Evolutionary conservation across 805 yeast genomes (phyloP).

Genomic region (Spathaspora gorwiae): DNA sequence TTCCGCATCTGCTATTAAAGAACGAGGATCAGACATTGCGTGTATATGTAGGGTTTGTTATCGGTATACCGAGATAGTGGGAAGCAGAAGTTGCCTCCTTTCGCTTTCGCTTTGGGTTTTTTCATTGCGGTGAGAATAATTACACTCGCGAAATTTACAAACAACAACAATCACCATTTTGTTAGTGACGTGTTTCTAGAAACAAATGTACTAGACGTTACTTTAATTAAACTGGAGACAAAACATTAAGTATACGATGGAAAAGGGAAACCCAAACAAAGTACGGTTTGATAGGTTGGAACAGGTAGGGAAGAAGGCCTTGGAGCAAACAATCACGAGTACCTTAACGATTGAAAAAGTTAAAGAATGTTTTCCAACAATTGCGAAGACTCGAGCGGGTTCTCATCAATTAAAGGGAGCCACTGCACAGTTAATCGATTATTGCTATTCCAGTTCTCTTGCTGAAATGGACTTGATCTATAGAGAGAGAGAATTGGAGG

Average conservation of each 20-base stretch:
- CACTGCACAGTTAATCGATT: constrained; percentile 46
- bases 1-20: constrained; percentile 41
- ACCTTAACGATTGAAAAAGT: constrained; percentile 49
- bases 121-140: too few species aligned
- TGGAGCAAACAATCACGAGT: constrained; percentile 47
- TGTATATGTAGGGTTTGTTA: not conserved
- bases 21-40: constrained; percentile 41
- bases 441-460: constrained; percentile 46
- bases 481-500: constrained; percentile 42
- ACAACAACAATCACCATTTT: too few species aligned
- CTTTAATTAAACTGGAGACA: too few species aligned
- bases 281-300: constrained; percentile 47
- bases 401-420: constrained; percentile 42
- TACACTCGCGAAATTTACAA: too few species aligned
- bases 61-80: too few species aligned
- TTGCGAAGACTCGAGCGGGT: constrained; percentile 45
- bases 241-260: not conserved
- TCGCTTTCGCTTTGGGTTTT: too few species aligned
- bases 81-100: too few species aligned
- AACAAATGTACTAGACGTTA: too few species aligned
- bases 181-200: too few species aligned
- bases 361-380: constrained; percentile 50
- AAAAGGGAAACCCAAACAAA: not conserved
- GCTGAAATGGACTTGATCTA: constrained; percentile 54
- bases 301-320: constrained; percentile 49